These are phyloP conservation scores for Alternaria sp. DNA, from an alignment of 2,329 filamentous ascomycete genomes.

Conservation along the genomic window DNA sequence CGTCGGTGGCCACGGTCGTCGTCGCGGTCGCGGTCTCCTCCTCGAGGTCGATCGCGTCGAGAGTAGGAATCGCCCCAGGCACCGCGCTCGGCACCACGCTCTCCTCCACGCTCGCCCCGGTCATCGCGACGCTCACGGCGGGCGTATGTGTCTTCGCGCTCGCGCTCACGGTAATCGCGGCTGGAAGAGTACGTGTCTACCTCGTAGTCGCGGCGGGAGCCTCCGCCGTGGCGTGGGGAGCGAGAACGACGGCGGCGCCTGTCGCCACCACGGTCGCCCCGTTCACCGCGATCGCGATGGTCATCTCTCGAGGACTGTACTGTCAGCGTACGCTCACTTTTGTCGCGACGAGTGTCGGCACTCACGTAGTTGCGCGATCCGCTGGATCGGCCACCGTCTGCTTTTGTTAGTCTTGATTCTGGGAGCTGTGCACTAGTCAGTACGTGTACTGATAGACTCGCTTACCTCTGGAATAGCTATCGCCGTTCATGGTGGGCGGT, in stretches of 20 bases:
- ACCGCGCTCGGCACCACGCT: slow-evolving; percentile 53
- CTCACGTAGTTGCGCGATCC: slow-evolving; percentile 51
- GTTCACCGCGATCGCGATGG: slow-evolving; percentile 30
- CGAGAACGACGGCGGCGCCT: slow-evolving; percentile 75
- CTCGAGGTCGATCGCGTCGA: slow-evolving; percentile 43
- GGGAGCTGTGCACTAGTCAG: slow-evolving; percentile 46
- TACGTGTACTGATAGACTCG: slow-evolving; percentile 39
- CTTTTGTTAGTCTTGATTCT: slow-evolving; percentile 36
- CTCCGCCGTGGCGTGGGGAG: slow-evolving; percentile 75
- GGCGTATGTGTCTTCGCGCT: slow-evolving; percentile 90
- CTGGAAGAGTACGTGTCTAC: slow-evolving; percentile 91
- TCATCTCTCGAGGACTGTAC: slow-evolving; percentile 42
- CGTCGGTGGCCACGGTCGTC: slow-evolving; percentile 44
- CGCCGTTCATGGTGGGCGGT: slow-evolving; percentile 75
- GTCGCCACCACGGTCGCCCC: slow-evolving; percentile 28
- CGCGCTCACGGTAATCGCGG: slow-evolving; percentile 88
- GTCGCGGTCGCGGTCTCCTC: slow-evolving; percentile 38
- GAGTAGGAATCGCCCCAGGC: slow-evolving; percentile 65
- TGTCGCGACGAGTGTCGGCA: slow-evolving; percentile 19
- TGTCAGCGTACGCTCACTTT: slow-evolving; percentile 28
- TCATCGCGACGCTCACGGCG: slow-evolving; percentile 64
- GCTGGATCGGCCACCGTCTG: slow-evolving; percentile 47
- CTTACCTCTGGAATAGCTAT: slow-evolving; percentile 80
- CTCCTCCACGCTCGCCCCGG: slow-evolving; percentile 46
- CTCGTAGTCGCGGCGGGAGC: slow-evolving; percentile 71